phyloP scores from a whole-genome alignment of 495 filamentous ascomycete species.

The Hypoxylon fragiforme region DNA sequence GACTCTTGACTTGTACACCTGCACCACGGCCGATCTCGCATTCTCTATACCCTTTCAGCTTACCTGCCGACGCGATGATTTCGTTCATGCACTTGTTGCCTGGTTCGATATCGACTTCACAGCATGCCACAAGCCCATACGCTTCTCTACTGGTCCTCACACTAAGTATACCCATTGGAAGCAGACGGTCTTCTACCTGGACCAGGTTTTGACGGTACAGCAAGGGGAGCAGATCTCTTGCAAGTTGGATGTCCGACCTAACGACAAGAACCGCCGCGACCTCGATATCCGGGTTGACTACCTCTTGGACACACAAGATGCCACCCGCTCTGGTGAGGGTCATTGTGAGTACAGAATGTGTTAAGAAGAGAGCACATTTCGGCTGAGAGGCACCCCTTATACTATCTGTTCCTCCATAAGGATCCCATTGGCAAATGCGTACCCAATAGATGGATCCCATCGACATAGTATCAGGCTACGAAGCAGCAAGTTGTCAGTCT shows the following conservation, averaged over 20 bases:
- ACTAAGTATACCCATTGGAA: constrained; percentile 96
- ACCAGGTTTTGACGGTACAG: constrained; percentile 82
- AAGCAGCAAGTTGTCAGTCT: constrained; percentile 10
- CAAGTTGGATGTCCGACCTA: constrained; percentile 78
- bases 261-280: constrained; percentile 90
- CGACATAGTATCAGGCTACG: constrained; percentile 1
- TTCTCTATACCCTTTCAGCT: constrained; percentile 70
- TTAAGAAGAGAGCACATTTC: constrained; percentile 36
- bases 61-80: constrained; percentile 75
- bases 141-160: constrained; percentile 85
- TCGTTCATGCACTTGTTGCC: constrained; percentile 91
- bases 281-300: constrained; percentile 90
- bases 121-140: constrained; percentile 85
- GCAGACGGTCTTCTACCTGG: constrained; percentile 89
- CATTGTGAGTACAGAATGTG: constrained; percentile 90
- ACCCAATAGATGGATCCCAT: not conserved
- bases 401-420: constrained; percentile 2
- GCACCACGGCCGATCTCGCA: constrained; percentile 64
- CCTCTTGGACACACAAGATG: constrained; percentile 73
- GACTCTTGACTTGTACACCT: constrained; percentile 73
- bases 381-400: no score
- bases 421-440: no score
- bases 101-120: constrained; percentile 99
- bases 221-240: constrained; percentile 74
- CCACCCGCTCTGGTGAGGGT: constrained; percentile 67